These are phyloP conservation scores for Pythium brachiatum DNA, from an alignment of 352 stramenopile species.

Conservation along the genomic window DNA sequence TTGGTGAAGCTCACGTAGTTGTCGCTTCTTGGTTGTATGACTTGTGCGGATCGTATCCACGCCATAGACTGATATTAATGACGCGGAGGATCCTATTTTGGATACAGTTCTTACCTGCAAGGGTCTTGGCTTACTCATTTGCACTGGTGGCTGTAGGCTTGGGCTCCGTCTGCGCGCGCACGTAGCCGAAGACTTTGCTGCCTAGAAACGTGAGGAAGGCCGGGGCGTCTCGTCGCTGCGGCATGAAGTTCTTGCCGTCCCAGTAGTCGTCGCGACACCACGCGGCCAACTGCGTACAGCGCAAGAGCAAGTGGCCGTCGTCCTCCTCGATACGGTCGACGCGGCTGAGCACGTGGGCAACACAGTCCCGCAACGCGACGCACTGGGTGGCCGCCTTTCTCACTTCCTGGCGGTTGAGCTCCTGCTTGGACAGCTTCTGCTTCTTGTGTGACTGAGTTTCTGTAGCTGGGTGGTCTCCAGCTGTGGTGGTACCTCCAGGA, in stretches of 20 bases:
- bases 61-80: no score
- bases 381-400: constrained; percentile 25
- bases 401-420: constrained; percentile 38
- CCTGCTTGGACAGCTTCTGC: constrained; percentile 64
- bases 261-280: constrained; percentile 67
- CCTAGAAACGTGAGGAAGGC: constrained; percentile 84
- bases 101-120: no score
- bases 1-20: no score
- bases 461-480: constrained; percentile 13
- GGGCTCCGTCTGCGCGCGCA: constrained; percentile 18
- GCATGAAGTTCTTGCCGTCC: constrained; percentile 80
- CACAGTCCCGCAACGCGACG: constrained; percentile 51
- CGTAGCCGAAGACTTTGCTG: constrained; percentile 74
- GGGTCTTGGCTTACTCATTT: background rate
- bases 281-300: constrained; percentile 61
- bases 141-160: background rate
- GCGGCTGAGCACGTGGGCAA: constrained; percentile 64
- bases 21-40: no score
- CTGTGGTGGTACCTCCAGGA: constrained; percentile 29
- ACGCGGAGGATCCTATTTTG: no score
- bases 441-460: constrained; percentile 28
- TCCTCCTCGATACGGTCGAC: constrained; percentile 63
- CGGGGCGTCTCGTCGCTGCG: constrained; percentile 23
- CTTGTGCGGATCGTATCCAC: no score
- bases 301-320: constrained; percentile 68